These are phyloP conservation scores for Colletotrichum gloeosporioides DNA, from an alignment of 2,329 filamentous ascomycete species.

Conservation along the genomic window DNA sequence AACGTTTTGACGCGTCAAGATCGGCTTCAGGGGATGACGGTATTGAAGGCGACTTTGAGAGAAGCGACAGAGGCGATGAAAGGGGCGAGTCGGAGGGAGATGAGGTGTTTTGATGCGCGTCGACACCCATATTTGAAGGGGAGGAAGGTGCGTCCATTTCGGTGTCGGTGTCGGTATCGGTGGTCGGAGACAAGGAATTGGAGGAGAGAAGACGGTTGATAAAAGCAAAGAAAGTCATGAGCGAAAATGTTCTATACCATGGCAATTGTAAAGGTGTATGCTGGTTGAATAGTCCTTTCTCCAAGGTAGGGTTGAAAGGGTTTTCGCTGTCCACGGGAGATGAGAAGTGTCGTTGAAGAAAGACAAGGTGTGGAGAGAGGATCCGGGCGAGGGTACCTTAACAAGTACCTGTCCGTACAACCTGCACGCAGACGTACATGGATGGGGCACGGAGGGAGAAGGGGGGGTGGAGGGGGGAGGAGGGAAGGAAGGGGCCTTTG, in stretches of 20 bases:
- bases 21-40: conserved; percentile 47
- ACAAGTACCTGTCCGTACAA: conserved; percentile 14
- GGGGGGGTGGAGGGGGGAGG: not conserved
- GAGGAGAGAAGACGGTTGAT: not conserved
- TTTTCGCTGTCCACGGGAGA: conserved; percentile 16
- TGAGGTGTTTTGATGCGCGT: conserved; percentile 1
- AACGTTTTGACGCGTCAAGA: conserved; percentile 47
- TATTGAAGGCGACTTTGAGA: conserved; percentile 58
- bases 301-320: conserved; percentile 5
- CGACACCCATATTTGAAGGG: conserved; percentile 17
- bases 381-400: conserved; percentile 21
- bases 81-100: conserved; percentile 42
- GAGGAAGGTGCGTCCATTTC: conserved; percentile 12
- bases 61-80: conserved; percentile 60
- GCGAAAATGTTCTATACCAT: conserved; percentile 17
- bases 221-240: conserved; percentile 10
- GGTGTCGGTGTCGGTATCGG: not conserved
- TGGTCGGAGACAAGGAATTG: not conserved
- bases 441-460: conserved; percentile 3
- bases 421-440: conserved; percentile 17
- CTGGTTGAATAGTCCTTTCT: conserved; percentile 6
- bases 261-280: conserved; percentile 4
- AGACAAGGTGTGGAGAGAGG: conserved; percentile 22
- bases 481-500: not conserved
- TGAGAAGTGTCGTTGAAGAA: conserved; percentile 23